phyloP scores from a whole-genome alignment of 805 yeast species.

The Zygoascus biomembranicola region DNA sequence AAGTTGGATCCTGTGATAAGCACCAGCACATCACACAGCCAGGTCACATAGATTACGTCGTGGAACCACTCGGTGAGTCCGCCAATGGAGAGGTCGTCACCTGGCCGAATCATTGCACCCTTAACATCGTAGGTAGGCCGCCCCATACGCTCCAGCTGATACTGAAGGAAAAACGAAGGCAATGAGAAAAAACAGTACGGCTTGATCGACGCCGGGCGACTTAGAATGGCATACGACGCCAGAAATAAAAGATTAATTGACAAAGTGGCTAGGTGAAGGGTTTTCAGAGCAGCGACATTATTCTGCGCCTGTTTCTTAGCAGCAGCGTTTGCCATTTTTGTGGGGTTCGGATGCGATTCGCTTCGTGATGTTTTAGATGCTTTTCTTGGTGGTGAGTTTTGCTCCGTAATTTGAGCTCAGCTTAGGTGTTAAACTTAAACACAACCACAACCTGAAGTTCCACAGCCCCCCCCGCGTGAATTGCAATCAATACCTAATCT shows the following conservation, averaged over 20 bases:
- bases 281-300: constrained; percentile 27
- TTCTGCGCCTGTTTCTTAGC: constrained; percentile 32
- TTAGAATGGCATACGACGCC: constrained; percentile 30
- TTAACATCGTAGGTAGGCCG: constrained; percentile 46
- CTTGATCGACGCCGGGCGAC: constrained; percentile 39
- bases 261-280: constrained; percentile 30
- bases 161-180: constrained; percentile 41
- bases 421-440: too few relatives aligned
- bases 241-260: constrained; percentile 35
- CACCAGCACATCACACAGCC: constrained; percentile 48
- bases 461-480: too few relatives aligned
- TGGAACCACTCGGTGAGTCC: constrained; percentile 70
- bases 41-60: constrained; percentile 60
- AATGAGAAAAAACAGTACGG: constrained; percentile 36
- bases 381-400: too few relatives aligned
- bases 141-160: constrained; percentile 49
- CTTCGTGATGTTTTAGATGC: too few relatives aligned
- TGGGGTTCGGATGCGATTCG: too few relatives aligned
- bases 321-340: constrained; percentile 38
- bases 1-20: constrained; percentile 46
- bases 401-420: too few relatives aligned
- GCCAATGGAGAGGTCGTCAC: constrained; percentile 50
- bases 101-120: constrained; percentile 43
- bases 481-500: too few relatives aligned
- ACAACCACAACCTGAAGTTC: too few relatives aligned